A percentile compares a stretch with the other conserved stretches of the same genome.
These are phyloP conservation scores for Flaveria trinervia DNA, from an alignment of 129 eudicot genomes.

Conservation along the genomic window DNA sequence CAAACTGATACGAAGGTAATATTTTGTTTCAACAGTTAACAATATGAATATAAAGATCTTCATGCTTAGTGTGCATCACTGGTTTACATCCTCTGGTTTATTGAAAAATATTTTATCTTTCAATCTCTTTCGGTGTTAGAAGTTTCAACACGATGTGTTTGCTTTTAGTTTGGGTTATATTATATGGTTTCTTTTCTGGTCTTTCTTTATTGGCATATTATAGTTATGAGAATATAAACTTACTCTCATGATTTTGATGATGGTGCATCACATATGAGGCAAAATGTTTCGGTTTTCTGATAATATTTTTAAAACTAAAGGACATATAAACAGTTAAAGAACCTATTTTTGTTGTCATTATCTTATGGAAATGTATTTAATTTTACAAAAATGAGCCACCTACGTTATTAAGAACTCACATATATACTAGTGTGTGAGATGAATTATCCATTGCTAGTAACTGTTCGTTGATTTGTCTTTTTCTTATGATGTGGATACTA, in stretches of 20 bases:
- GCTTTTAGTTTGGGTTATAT: neutral
- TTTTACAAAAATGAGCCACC: neutral
- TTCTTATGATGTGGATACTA: neutral
- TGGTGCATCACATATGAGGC: neutral
- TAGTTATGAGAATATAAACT: neutral
- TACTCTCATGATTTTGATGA: neutral
- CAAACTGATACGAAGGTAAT: constrained; percentile 70
- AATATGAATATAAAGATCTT: neutral
- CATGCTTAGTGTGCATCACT: neutral
- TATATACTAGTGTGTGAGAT: too few relatives aligned
- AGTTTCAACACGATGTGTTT: neutral
- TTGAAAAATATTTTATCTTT: neutral
- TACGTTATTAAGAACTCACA: too few relatives aligned
- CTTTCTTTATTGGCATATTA: neutral
- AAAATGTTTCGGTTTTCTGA: neutral
- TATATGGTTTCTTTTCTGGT: neutral
- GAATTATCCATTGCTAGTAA: too few relatives aligned
- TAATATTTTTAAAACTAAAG: neutral
- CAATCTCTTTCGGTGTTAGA: neutral
- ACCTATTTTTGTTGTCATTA: neutral
- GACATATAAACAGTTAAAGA: neutral
- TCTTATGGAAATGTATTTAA: neutral
- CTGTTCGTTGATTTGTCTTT: neutral
- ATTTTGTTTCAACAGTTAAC: constrained; percentile 6
- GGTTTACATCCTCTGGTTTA: neutral